phyloP scores from a whole-genome alignment of 306 rosid genomes.

The Vigna unguiculata region DNA sequence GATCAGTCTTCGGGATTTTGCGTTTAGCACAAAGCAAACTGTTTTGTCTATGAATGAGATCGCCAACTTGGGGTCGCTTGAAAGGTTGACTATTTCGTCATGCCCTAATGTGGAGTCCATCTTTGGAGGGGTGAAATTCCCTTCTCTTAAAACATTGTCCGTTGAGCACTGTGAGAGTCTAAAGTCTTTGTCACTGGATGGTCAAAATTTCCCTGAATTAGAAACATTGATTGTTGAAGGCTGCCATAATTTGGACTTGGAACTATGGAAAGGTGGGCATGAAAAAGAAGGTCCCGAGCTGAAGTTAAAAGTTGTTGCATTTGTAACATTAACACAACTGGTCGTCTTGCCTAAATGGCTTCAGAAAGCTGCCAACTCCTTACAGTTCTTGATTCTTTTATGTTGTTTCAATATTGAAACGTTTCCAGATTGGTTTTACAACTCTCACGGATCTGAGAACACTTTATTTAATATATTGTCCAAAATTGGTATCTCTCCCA shows the following conservation, averaged over 20 bases:
- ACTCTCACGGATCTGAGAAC: not conserved
- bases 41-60: not conserved
- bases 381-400: fast-evolving
- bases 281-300: no score
- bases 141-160: not conserved
- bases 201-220: not conserved
- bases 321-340: fast-evolving
- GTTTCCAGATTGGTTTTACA: not conserved
- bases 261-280: not conserved
- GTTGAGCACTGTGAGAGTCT: fast-evolving
- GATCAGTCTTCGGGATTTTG: not conserved
- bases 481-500: not conserved
- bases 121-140: not conserved
- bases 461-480: fast-evolving
- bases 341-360: no score
- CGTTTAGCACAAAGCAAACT: not conserved
- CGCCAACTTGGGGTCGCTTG: not conserved
- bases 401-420: no score
- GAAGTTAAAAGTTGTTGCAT: no score
- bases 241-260: not conserved
- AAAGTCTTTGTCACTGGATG: not conserved
- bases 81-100: fast-evolving
- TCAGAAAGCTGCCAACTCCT: no score
- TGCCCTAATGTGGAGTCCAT: not conserved
- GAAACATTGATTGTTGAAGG: not conserved